Conservation (phyloP, 2,329 filamentous ascomycete species). For the Ophiostoma populinum region DNA sequence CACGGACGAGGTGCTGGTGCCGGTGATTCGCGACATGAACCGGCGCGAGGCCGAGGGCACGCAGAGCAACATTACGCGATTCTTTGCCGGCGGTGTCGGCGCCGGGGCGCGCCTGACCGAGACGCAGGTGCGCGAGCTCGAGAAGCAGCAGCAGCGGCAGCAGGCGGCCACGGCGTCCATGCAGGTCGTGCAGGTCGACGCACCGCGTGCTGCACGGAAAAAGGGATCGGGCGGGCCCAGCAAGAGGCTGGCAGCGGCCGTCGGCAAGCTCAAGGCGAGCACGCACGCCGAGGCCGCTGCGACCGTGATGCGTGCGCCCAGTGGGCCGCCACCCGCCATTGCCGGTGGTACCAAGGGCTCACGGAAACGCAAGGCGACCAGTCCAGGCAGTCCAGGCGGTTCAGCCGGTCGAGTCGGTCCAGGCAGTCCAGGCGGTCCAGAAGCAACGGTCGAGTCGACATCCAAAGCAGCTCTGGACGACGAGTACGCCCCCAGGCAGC, state of each 20-base stretch:
- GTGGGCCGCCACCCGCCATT: neutral
- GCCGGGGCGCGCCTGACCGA: constrained; percentile 11
- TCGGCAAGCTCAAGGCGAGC: constrained; percentile 16
- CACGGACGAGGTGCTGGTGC: constrained; percentile 89
- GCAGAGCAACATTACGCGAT: constrained; percentile 90
- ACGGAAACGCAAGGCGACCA: constrained; percentile 21
- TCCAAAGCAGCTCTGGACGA: constrained; percentile 9
- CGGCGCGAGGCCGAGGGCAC: constrained; percentile 73
- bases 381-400: too few relatives aligned
- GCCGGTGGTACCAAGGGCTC: constrained; percentile 3
- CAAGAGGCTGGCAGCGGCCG: constrained; percentile 18
- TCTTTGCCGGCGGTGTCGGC: constrained; percentile 55
- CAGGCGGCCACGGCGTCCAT: constrained; percentile 8
- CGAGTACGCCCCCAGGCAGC: neutral
- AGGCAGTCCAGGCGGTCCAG: too few relatives aligned
- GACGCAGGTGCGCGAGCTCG: constrained; percentile 4
- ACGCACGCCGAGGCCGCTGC: constrained; percentile 8
- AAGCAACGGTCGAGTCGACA: too few relatives aligned
- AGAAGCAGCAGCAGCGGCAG: constrained; percentile 1
- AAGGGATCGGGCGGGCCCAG: constrained; percentile 12
- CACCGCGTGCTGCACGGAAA: constrained; percentile 11
- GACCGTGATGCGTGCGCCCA: constrained; percentile 1
- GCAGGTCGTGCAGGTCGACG: constrained; percentile 15
- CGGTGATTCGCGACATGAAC: constrained; percentile 93
- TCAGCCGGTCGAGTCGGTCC: too few relatives aligned